phyloP scores from a whole-genome alignment of 805 yeast genomes.

The Wickerhamomyces sydowiorum region DNA sequence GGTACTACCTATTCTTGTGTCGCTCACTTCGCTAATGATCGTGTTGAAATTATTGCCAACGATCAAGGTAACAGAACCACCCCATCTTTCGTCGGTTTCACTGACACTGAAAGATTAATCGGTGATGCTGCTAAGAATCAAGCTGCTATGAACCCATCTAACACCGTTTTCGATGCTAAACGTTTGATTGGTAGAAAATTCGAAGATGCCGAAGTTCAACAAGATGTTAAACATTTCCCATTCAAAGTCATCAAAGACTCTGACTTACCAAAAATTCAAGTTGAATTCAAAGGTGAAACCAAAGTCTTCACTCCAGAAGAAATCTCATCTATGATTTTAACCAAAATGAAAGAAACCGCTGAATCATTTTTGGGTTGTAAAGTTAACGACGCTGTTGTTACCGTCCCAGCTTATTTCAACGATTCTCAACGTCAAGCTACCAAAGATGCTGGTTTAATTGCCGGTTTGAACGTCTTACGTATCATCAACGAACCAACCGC shows the following conservation, averaged over 20 bases:
- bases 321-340: constrained; percentile 85
- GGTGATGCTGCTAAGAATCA: constrained; percentile 98
- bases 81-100: constrained; percentile 91
- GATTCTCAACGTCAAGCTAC: constrained; percentile 95
- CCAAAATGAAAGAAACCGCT: constrained; percentile 89
- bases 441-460: constrained; percentile 89
- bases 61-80: constrained; percentile 98
- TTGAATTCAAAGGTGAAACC: constrained; percentile 64
- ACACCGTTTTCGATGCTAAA: constrained; percentile 88
- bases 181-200: constrained; percentile 85
- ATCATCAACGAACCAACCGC: constrained; percentile 95
- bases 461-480: constrained; percentile 83
- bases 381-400: constrained; percentile 87
- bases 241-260: constrained; percentile 60
- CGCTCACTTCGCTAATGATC: constrained; percentile 77
- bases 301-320: constrained; percentile 88
- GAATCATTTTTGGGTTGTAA: constrained; percentile 82
- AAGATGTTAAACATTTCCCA: constrained; percentile 80
- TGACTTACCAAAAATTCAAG: constrained; percentile 82
- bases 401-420: constrained; percentile 91
- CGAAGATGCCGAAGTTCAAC: constrained; percentile 70
- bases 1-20: constrained; percentile 98
- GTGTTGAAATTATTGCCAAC: constrained; percentile 89
- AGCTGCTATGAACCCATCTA: constrained; percentile 81
- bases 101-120: constrained; percentile 85